Base-by-base conservation (phyloP, 805 yeast genomes). In the Wickerhamiella spandovensis region DNA sequence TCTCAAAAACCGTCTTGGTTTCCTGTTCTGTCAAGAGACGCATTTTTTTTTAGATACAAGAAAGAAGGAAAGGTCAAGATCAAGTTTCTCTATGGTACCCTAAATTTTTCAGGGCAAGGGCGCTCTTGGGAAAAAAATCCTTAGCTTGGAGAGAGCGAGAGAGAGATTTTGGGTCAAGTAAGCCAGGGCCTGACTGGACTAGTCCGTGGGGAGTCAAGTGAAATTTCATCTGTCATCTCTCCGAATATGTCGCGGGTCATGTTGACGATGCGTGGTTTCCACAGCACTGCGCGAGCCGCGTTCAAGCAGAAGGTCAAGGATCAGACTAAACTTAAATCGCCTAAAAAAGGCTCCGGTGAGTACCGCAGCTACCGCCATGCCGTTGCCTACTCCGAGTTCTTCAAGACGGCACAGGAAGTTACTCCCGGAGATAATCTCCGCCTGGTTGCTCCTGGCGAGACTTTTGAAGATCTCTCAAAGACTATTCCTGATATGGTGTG, bases 11-110 rank as follows among this genome's bases (percentile, higher is more conserved):
- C 17, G 83, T 90, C 66, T 84, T 87, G 43, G 98, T 90, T 66
- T 92, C 98, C 66, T 88, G 96, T 65, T 90, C 98, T 56, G 97
- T 90, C 57, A 90, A 75, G 47, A 88, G 86, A 74, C 98, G 83
- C 98, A 90, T 90, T n/a, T 25, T 28, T 24, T 39, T 5, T 8
- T 37, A 37, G 17, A 61, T 15, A 38, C 10, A 15, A 35, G 38
- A 30, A 37, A 32, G 22, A 24, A 25, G 43, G 39, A 15, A 35
- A 35, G 20, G 17, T 15, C 5, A 5, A 32, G 4, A 35, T 35
- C 17, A 35, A 35, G 9, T 15, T 17, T n/a, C 15, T 6, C 10
- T 3, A n/a, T 35, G 39, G 39, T 28, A 17, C 39, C 39, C 39
- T 35, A 35, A 35, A 35, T 35, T 35, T 35, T 35, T 35, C 39